Conservation (phyloP, 345 rosid genomes). For the Melastoma malabathricum region DNA sequence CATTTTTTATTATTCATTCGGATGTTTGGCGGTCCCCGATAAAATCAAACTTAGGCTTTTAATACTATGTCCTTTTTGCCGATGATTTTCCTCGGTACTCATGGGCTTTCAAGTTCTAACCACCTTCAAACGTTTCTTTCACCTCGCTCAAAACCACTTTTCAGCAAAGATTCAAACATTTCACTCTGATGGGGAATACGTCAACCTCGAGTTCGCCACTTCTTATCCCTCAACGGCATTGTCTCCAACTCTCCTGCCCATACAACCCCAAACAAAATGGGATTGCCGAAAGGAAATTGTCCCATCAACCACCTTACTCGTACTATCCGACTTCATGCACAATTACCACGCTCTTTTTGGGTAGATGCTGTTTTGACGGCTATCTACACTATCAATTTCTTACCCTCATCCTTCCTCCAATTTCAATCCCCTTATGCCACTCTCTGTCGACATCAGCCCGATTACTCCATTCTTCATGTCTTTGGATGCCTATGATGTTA, state of each 20-base stretch:
- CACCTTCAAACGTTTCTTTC: neutral
- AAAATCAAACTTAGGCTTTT: neutral
- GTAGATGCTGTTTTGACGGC: neutral
- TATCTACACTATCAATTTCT: neutral
- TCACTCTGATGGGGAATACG: constrained; percentile 4
- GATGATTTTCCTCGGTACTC: constrained; percentile 1
- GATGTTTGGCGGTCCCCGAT: neutral
- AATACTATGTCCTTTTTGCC: constrained; percentile 2
- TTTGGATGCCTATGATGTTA: neutral
- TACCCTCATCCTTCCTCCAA: neutral
- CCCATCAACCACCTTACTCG: neutral
- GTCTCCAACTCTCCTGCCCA: neutral
- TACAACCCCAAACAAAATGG: constrained; percentile 1
- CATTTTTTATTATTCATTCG: neutral
- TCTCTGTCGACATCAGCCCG: no score
- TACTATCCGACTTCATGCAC: neutral
- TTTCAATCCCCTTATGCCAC: neutral
- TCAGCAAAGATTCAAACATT: neutral
- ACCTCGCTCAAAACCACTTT: constrained; percentile 1
- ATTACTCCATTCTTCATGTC: neutral
- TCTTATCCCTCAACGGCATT: neutral
- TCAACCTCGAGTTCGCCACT: neutral
- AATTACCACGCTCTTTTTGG: constrained; percentile 1
- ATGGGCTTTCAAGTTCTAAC: constrained; percentile 2
- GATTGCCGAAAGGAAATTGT: neutral